Percentiles rank a stretch among this genome's conserved stretches.
Conservation (phyloP, 305 asterid genomes). For the Solanum aculeatissimum region DNA sequence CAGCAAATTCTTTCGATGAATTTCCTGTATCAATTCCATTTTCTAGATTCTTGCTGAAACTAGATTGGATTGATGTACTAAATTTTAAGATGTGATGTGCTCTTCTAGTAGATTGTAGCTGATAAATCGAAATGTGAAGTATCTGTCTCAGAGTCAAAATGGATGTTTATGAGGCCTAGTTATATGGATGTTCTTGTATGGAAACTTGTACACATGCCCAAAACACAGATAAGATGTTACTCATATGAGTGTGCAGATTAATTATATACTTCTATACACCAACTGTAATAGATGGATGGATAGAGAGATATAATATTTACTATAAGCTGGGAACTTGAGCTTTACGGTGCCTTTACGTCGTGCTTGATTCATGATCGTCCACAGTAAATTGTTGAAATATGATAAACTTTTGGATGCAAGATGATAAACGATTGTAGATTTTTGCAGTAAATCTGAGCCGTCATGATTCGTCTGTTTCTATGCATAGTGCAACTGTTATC, state of each 20-base stretch:
- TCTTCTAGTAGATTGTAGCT: not conserved
- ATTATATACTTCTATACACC: not conserved
- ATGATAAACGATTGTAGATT: not conserved
- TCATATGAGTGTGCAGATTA: not conserved
- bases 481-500: slow-evolving; percentile 20
- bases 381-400: not conserved
- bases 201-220: not conserved
- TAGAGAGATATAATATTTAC: not conserved
- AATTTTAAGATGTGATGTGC: not conserved
- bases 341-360: not conserved
- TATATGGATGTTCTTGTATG: not conserved
- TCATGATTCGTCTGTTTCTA: slow-evolving; percentile 23
- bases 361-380: not conserved
- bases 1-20: not conserved
- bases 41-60: not conserved
- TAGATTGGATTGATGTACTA: not conserved
- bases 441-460: slow-evolving; percentile 31
- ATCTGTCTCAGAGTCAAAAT: not conserved
- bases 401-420: not conserved
- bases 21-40: not conserved
- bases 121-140: not conserved
- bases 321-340: not conserved
- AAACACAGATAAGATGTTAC: not conserved
- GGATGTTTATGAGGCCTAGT: not conserved
- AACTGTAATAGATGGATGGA: not conserved